These are phyloP conservation scores for Crataegus laevigata DNA, from an alignment of 306 rosid genomes.

Conservation along the genomic window DNA sequence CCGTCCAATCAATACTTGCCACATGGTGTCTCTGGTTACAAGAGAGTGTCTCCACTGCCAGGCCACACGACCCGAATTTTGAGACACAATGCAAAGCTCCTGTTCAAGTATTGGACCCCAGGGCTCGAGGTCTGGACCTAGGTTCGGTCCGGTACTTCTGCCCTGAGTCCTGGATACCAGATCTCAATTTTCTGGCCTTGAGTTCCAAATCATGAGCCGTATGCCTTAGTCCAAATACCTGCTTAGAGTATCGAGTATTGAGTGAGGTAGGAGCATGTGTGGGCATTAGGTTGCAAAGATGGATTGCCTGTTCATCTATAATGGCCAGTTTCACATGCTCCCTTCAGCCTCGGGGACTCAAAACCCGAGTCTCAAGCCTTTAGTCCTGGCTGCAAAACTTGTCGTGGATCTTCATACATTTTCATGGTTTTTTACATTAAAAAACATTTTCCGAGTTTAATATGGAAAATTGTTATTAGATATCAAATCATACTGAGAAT, in stretches of 20 bases:
- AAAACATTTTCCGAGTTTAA: background rate
- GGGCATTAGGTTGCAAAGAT: background rate
- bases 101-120: background rate
- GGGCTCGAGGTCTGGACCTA: background rate
- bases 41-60: background rate
- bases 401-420: background rate
- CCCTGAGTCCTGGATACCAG: background rate
- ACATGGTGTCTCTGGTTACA: too few relatives aligned
- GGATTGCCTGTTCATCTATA: background rate
- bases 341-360: background rate
- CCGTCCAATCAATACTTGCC: too few relatives aligned
- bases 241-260: background rate
- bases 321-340: background rate
- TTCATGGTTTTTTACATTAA: background rate
- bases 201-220: background rate
- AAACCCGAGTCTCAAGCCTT: background rate
- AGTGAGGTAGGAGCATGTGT: background rate
- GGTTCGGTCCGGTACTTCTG: background rate
- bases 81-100: background rate
- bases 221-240: background rate
- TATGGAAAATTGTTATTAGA: background rate
- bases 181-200: background rate
- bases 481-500: background rate
- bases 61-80: background rate
- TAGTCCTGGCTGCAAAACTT: background rate